phyloP scores from a whole-genome alignment of 1,284 basidiomycete genomes.

The Moesziomyces parantarcticus region DNA sequence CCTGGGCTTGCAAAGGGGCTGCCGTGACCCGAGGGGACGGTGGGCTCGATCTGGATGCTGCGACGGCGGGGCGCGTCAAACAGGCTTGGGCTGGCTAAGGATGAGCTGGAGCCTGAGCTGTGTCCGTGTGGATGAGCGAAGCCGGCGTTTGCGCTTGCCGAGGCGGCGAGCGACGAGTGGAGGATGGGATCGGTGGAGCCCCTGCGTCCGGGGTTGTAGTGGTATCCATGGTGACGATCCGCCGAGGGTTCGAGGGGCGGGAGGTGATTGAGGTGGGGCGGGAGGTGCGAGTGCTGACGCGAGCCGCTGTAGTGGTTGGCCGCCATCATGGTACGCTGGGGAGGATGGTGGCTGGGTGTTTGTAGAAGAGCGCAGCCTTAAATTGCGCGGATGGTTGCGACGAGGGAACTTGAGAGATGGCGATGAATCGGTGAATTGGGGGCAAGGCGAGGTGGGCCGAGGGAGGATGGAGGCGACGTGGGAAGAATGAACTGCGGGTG shows the following conservation, averaged over 20 bases:
- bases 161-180: slow-evolving; percentile 52
- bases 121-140: slow-evolving; percentile 26
- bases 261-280: slow-evolving; percentile 46
- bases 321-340: slow-evolving; percentile 41
- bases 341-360: neutral
- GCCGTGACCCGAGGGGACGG: slow-evolving; percentile 36
- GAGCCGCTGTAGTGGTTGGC: slow-evolving; percentile 45
- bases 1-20: slow-evolving; percentile 44
- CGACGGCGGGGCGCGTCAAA: slow-evolving; percentile 44
- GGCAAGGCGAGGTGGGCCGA: no score
- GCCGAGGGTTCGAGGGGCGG: slow-evolving; percentile 50
- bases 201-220: slow-evolving; percentile 29
- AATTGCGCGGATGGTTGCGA: no score
- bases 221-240: slow-evolving; percentile 35
- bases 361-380: neutral
- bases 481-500: slow-evolving; percentile 3
- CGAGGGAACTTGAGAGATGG: no score
- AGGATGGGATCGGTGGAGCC: slow-evolving; percentile 56
- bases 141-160: slow-evolving; percentile 34
- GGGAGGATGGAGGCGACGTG: no score
- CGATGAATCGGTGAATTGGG: no score
- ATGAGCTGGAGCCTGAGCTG: slow-evolving; percentile 29
- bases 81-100: slow-evolving; percentile 35
- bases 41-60: slow-evolving; percentile 52
- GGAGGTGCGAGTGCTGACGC: slow-evolving; percentile 50